phyloP scores from a whole-genome alignment of 2,329 filamentous ascomycete species.

The Diaporthe amygdali region DNA sequence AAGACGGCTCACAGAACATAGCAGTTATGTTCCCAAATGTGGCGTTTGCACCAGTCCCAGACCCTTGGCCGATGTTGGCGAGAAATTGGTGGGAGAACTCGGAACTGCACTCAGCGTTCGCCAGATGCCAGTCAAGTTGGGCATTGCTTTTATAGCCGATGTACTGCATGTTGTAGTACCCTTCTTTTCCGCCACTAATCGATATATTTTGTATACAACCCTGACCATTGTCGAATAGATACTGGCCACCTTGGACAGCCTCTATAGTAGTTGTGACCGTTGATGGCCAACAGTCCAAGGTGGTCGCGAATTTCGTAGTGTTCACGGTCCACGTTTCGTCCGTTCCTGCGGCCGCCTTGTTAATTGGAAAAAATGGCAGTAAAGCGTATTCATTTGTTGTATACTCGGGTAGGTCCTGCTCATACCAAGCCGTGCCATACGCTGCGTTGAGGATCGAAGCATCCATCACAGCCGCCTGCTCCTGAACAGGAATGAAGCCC shows the following conservation, averaged over 20 bases:
- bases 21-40: slow-evolving; percentile 35
- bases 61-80: slow-evolving; percentile 29
- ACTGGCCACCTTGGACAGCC: not conserved
- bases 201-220: slow-evolving; percentile 40
- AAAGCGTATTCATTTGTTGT: slow-evolving; percentile 48
- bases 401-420: slow-evolving; percentile 48
- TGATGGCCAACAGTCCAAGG: slow-evolving; percentile 44
- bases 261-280: not conserved
- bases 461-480: slow-evolving; percentile 35
- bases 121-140: slow-evolving; percentile 38
- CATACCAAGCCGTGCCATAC: slow-evolving; percentile 52
- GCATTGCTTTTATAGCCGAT: slow-evolving; percentile 46
- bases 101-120: slow-evolving; percentile 36
- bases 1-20: slow-evolving; percentile 49
- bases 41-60: not conserved
- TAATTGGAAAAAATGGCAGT: slow-evolving; percentile 44
- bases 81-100: slow-evolving; percentile 45
- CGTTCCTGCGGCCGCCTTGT: not conserved
- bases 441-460: slow-evolving; percentile 46
- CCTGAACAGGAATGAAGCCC: slow-evolving; percentile 25
- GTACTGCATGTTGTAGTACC: slow-evolving; percentile 41
- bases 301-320: slow-evolving; percentile 40
- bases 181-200: slow-evolving; percentile 17
- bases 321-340: slow-evolving; percentile 34
- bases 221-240: slow-evolving; percentile 41